Evolutionary conservation across 2,329 filamentous ascomycete genomes (phyloP).

Genomic region (Iodosphaeria phyllophila): DNA sequence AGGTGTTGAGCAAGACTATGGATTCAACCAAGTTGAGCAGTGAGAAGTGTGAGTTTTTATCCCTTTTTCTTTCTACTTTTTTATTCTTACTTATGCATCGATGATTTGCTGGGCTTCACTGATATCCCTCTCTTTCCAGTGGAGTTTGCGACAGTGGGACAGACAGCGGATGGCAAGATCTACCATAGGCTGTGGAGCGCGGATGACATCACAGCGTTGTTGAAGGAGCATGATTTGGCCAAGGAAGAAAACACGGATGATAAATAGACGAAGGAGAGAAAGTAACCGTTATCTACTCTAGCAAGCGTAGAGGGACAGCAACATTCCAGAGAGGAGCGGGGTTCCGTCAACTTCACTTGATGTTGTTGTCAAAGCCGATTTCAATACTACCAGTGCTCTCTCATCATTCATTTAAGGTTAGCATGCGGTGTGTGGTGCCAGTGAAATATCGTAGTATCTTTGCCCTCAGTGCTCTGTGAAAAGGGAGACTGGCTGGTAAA

Average conservation of each 20-base stretch:
- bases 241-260: constrained; percentile 64
- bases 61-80: neutral
- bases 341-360: no score
- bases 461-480: no score
- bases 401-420: no score
- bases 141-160: constrained; percentile 94
- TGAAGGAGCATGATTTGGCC: constrained; percentile 89
- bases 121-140: constrained; percentile 36
- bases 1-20: constrained; percentile 99
- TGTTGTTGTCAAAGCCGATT: no score
- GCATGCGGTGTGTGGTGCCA: no score
- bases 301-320: no score
- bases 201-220: constrained; percentile 82
- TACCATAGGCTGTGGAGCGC: constrained; percentile 96
- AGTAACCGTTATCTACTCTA: no score
- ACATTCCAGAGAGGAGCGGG: no score
- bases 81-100: constrained; percentile 1
- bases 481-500: no score
- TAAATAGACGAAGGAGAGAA: constrained; percentile 24
- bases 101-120: constrained; percentile 8
- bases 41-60: constrained; percentile 72
- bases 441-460: no score
- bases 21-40: constrained; percentile 97
- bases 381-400: no score
- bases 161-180: constrained; percentile 87